Evolutionary conservation across 441 rosid genomes (phyloP), one percentile per base, ranked within the genome.

Genomic region (Raphanus hybrid): DNA sequence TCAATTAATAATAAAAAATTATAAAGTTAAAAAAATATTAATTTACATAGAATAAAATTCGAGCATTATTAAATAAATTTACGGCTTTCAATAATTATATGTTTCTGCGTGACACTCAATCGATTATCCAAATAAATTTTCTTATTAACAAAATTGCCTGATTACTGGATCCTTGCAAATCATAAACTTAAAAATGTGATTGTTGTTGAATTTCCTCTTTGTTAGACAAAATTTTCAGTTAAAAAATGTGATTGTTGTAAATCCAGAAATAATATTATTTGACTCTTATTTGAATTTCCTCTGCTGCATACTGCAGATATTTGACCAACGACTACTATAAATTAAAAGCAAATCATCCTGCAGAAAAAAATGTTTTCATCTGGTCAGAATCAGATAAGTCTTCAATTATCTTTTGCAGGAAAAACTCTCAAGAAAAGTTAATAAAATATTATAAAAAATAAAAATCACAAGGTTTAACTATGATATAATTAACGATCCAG

Each of bases 261-360:
- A n/a, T 48, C 16, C 55, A n/a, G 55, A 48, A 48, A 48, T 48
- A 48, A 48, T 48, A 48, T n/a, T n/a, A 48, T 52, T 6, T 52
- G 58, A 12, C 16, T 37, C 1, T 64, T 41, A 2, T 65, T 34
- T 58, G 48, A 77, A 71, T 71, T 14, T 52, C 29, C 26, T 35
- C 64, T 66, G 68, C 63, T 66, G 64, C 69, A 48, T 70, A 16
- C 54, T 61, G 80, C 76, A 65, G 80, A 68, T 59, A 57, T 71
- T 66, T 77, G 77, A 78, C 77, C 76, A 59, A 29, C 27, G 68
- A 71, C 76, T 77, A 64, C 76, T 77, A 64, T 58, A 66, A 73
- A 78, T 78, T 66, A 32, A 71, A 71, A 66, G 64, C 74, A 62
- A 61, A 62, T 1, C 37, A 75, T 69, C 23, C 14, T 23, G 10